A percentile compares a stretch with the other conserved stretches of the same genome.
phyloP scores from a whole-genome alignment of 345 rosid genomes.

The Salix arbutifolia region DNA sequence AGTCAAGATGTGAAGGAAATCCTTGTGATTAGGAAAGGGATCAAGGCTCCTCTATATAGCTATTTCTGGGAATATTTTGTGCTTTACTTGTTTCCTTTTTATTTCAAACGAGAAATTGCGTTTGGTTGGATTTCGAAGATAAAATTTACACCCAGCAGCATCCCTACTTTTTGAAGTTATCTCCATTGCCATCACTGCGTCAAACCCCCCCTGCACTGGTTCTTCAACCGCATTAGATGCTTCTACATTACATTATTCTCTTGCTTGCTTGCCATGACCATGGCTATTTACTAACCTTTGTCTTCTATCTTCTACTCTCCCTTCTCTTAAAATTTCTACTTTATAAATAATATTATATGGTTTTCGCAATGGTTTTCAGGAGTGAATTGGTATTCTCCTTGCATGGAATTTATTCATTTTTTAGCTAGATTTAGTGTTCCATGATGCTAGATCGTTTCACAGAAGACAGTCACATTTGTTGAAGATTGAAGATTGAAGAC shows the following conservation, averaged over 20 bases:
- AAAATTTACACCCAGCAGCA: background rate
- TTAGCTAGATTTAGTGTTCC: background rate
- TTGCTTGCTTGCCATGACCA: background rate
- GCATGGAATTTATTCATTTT: no score
- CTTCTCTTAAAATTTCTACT: background rate
- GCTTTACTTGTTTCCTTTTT: background rate
- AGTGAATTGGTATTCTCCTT: no score
- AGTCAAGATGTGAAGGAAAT: no score
- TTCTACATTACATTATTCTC: background rate
- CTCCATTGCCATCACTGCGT: background rate
- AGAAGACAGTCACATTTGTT: background rate
- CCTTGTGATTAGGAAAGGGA: background rate
- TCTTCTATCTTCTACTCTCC: background rate
- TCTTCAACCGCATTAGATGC: no score
- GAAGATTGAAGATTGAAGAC: no score
- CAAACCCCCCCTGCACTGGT: no score
- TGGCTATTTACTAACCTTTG: background rate
- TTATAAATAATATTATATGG: no score
- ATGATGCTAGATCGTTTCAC: background rate
- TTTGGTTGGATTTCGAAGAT: background rate
- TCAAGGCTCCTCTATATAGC: background rate
- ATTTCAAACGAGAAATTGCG: background rate
- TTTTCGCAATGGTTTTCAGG: no score
- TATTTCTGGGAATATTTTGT: background rate
- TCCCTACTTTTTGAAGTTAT: background rate